A percentile compares a stretch with the other conserved stretches of the same genome.
phyloP scores from a whole-genome alignment of 352 stramenopile species.

The Phytophthora hybrid region DNA sequence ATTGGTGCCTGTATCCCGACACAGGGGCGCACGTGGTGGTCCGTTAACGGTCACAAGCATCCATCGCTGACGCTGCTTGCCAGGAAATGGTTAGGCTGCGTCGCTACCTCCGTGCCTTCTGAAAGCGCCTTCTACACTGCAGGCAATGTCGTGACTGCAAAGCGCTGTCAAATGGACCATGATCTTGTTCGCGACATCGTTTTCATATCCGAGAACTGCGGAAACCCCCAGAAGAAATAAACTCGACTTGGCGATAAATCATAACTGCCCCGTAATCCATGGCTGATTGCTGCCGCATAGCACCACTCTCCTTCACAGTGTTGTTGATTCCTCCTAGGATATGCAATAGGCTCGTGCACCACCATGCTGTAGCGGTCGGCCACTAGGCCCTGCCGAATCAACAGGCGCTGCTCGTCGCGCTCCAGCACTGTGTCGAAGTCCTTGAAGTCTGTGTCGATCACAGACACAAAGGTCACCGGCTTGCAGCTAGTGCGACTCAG shows the following conservation, averaged over 20 bases:
- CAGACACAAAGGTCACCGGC: conserved; percentile 88
- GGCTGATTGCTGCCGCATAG: no score
- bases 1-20: conserved; percentile 88
- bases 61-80: background rate
- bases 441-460: conserved; percentile 84
- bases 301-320: conserved; percentile 45
- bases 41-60: background rate
- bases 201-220: background rate
- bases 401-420: conserved; percentile 80
- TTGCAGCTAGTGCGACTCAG: conserved; percentile 86
- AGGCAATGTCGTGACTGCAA: background rate
- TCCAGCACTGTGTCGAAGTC: conserved; percentile 83
- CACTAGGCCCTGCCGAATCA: conserved; percentile 85
- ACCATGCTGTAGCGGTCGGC: conserved; percentile 83
- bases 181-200: background rate
- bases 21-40: conserved; percentile 75
- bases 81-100: background rate
- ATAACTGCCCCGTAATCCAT: no score
- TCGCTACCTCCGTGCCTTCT: background rate
- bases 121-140: background rate
- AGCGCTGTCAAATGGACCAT: background rate
- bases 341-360: conserved; percentile 78
- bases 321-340: conserved; percentile 80
- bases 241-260: no score
- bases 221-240: no score